These are phyloP conservation scores for Nasturtium officinale DNA, from an alignment of 345 rosid species.

Conservation along the genomic window DNA sequence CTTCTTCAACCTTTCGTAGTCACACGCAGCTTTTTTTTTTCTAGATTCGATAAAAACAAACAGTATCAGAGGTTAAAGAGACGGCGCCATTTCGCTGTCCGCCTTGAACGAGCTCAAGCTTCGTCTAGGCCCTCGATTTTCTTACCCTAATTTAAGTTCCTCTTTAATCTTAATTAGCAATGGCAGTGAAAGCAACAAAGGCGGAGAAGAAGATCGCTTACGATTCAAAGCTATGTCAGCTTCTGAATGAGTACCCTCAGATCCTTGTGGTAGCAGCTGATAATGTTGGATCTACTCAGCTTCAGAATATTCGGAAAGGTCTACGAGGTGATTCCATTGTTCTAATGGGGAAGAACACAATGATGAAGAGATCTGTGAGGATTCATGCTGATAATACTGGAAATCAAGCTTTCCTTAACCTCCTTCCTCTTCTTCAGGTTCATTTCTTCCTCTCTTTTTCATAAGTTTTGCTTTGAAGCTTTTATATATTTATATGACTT, in stretches of 20 bases:
- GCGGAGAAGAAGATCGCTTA: slow-evolving; percentile 81
- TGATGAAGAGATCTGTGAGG: slow-evolving; percentile 91
- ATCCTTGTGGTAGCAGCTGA: slow-evolving; percentile 77
- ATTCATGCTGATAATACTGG: slow-evolving; percentile 81
- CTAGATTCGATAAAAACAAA: neutral
- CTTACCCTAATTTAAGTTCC: neutral
- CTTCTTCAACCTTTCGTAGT: neutral
- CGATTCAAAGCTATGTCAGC: slow-evolving; percentile 77
- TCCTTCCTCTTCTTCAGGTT: slow-evolving; percentile 89
- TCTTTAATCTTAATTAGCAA: neutral
- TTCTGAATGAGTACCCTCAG: slow-evolving; percentile 81
- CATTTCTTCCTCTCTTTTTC: neutral
- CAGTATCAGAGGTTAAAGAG: slow-evolving; percentile 43
- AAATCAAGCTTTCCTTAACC: slow-evolving; percentile 55
- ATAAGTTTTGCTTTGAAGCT: neutral
- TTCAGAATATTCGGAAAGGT: slow-evolving; percentile 83
- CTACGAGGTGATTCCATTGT: slow-evolving; percentile 81
- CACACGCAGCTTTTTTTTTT: neutral
- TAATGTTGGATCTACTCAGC: slow-evolving; percentile 91
- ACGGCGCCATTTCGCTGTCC: slow-evolving; percentile 45
- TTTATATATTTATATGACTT: too few species aligned
- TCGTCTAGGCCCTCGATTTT: slow-evolving; percentile 44
- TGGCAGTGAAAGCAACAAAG: slow-evolving; percentile 60
- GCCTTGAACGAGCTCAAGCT: slow-evolving; percentile 47
- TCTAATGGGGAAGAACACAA: slow-evolving; percentile 96